Conservation (phyloP, 2,329 filamentous ascomycete genomes). For the Trichoderma afroharzianum region DNA sequence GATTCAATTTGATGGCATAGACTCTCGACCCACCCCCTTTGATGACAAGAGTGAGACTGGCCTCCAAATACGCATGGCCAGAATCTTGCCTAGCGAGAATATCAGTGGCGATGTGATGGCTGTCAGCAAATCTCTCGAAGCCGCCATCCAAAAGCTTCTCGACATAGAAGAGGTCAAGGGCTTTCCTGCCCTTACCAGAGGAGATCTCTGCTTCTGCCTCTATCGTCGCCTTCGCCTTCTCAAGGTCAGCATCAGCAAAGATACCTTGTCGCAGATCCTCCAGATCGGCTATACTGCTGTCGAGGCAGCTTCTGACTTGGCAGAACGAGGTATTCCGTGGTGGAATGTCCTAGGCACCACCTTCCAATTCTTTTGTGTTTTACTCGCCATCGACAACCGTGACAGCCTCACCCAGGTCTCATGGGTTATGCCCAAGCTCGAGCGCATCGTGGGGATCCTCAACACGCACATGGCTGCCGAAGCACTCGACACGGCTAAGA, state of each 20-base stretch:
- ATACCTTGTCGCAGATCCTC: neutral
- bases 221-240: constrained; percentile 14
- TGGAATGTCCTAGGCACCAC: constrained; percentile 20
- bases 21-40: neutral
- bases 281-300: neutral
- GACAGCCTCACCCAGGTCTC: constrained; percentile 16
- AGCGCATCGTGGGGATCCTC: constrained; percentile 9
- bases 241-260: constrained; percentile 3
- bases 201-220: constrained; percentile 18
- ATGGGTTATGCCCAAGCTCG: constrained; percentile 8
- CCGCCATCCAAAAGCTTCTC: neutral
- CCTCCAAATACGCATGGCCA: neutral
- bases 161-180: neutral
- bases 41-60: neutral
- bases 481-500: constrained; percentile 17
- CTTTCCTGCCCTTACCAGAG: constrained; percentile 16
- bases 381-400: constrained; percentile 11
- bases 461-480: constrained; percentile 19
- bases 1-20: constrained; percentile 1
- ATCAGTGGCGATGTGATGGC: neutral
- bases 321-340: constrained; percentile 14
- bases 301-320: neutral
- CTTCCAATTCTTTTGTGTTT: constrained; percentile 19
- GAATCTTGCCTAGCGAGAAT: neutral
- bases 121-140: constrained; percentile 11